Conservation (phyloP, 352 stramenopile genomes). For the Pythium aphanidermatum region DNA sequence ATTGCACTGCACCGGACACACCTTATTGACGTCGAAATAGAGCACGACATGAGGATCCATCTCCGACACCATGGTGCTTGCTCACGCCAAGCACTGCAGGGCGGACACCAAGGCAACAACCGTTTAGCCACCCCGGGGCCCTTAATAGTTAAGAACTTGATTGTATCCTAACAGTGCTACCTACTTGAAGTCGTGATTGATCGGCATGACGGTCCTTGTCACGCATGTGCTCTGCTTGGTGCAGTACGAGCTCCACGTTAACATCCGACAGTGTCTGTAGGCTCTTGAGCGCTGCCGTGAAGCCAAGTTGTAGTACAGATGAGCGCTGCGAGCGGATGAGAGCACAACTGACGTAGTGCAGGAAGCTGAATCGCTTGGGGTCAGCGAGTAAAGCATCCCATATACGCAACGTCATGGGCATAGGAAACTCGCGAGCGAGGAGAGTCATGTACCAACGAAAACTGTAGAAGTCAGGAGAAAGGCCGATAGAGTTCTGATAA, state of each 20-base stretch:
- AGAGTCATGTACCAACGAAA: conserved; percentile 75
- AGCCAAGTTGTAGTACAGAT: conserved; percentile 30
- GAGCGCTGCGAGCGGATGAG: conserved; percentile 44
- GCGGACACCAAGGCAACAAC: too few species aligned
- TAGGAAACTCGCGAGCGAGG: conserved; percentile 51
- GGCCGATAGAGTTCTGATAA: conserved; percentile 49
- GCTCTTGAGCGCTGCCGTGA: conserved; percentile 32
- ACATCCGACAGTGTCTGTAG: conserved; percentile 31
- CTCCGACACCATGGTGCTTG: not conserved
- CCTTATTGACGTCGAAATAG: conserved; percentile 84
- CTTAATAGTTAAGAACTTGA: too few species aligned
- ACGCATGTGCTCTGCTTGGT: conserved; percentile 38
- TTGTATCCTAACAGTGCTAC: too few species aligned
- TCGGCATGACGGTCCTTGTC: conserved; percentile 36
- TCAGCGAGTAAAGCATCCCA: conserved; percentile 61
- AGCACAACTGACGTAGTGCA: conserved; percentile 60
- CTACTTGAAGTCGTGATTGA: conserved; percentile 12
- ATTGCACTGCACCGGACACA: too few species aligned
- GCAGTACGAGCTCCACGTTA: conserved; percentile 33
- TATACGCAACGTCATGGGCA: conserved; percentile 42
- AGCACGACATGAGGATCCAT: conserved; percentile 45
- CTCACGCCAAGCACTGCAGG: too few species aligned
- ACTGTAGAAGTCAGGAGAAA: conserved; percentile 58
- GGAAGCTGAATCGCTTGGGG: conserved; percentile 55
- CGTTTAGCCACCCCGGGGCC: too few species aligned